These are phyloP conservation scores for Sphagnum fallax DNA, from an alignment of 228 moss, liverwort and hornwort genomes.

Conservation along the genomic window DNA sequence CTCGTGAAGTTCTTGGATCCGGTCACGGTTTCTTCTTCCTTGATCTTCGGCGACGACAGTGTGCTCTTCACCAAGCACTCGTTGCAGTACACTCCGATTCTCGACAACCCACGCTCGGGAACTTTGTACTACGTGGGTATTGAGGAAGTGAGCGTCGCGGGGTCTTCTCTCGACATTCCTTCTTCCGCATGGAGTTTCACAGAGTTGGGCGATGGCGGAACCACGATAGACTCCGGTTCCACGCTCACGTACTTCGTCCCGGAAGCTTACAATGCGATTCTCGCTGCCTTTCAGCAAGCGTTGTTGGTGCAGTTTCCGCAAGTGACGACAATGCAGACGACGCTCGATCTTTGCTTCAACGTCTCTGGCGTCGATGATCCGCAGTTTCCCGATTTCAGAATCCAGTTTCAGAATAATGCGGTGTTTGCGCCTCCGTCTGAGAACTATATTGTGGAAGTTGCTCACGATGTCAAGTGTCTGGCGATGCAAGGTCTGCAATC, in stretches of 20 bases:
- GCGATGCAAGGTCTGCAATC: slow-evolving; percentile 47
- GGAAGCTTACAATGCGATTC: slow-evolving; percentile 29
- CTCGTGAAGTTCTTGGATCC: slow-evolving; percentile 68
- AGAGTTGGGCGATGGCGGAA: slow-evolving; percentile 46
- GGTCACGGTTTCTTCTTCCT: slow-evolving; percentile 46
- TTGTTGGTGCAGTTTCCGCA: slow-evolving; percentile 30
- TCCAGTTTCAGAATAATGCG: slow-evolving; percentile 46
- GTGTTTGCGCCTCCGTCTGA: slow-evolving; percentile 44
- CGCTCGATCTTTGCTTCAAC: slow-evolving; percentile 57
- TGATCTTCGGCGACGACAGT: slow-evolving; percentile 54
- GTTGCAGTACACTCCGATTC: slow-evolving; percentile 43
- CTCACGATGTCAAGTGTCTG: slow-evolving; percentile 42
- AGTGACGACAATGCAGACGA: slow-evolving; percentile 27
- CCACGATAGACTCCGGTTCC: slow-evolving; percentile 70
- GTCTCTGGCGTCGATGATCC: slow-evolving; percentile 21
- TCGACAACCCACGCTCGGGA: slow-evolving; percentile 25
- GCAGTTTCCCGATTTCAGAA: slow-evolving; percentile 31
- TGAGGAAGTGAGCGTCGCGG: slow-evolving; percentile 28
- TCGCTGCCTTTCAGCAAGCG: slow-evolving; percentile 37
- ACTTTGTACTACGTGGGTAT: slow-evolving; percentile 58
- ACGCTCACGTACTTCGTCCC: slow-evolving; percentile 60
- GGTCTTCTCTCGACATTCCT: slow-evolving; percentile 27
- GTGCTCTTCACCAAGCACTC: slow-evolving; percentile 15
- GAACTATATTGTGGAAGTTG: slow-evolving; percentile 64
- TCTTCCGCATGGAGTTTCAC: slow-evolving; percentile 35